Conservation (phyloP, 2,329 filamentous ascomycete genomes). For the Colletotrichum spinosum region DNA sequence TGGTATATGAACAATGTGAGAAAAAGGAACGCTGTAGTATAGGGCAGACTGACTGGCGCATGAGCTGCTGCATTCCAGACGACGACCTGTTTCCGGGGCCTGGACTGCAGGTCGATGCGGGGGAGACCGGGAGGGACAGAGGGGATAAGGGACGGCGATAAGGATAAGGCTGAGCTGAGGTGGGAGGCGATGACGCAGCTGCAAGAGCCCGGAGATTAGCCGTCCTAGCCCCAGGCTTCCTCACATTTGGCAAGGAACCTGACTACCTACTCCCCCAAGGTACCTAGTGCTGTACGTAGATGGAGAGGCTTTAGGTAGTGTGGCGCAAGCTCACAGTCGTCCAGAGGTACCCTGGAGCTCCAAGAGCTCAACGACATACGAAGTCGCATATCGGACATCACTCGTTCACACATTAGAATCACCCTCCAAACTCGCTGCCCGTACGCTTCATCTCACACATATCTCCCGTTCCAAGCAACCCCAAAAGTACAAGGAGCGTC, state of each 20-base stretch:
- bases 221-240: constrained; percentile 1
- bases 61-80: too few species aligned
- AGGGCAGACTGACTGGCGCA: too few species aligned
- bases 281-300: too few species aligned
- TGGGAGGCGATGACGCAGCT: constrained; percentile 32
- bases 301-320: not conserved
- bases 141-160: not conserved
- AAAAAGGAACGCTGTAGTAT: too few species aligned
- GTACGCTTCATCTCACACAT: not conserved
- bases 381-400: constrained; percentile 2
- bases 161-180: not conserved
- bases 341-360: constrained; percentile 10
- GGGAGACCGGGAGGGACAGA: too few species aligned
- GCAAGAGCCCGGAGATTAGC: constrained; percentile 26
- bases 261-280: too few species aligned
- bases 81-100: too few species aligned
- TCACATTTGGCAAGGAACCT: too few species aligned
- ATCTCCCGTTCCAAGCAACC: not conserved
- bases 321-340: constrained; percentile 32
- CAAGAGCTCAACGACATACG: constrained; percentile 9
- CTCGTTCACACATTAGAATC: not conserved
- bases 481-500: not conserved
- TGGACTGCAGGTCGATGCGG: too few species aligned
- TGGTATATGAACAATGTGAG: too few species aligned
- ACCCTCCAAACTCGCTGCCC: too few species aligned